Base-by-base conservation (phyloP, 352 stramenopile genomes). In the Phytophthora tentaculata region DNA sequence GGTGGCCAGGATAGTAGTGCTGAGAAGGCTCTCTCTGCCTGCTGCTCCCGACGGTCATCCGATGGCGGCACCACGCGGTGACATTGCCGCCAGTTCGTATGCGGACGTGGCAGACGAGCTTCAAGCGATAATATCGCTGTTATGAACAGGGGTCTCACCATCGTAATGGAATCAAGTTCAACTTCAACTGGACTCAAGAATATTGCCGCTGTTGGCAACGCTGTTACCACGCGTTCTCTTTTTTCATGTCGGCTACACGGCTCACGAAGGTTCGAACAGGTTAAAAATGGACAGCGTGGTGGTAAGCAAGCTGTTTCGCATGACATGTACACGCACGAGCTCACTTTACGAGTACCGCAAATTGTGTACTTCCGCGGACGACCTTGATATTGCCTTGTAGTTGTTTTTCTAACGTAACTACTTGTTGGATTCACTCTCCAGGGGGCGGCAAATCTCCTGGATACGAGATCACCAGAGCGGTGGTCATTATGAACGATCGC, bases 101-200 rank as follows among this genome's bases (percentile, higher is more conserved):
- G 63, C 49, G 63, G 63, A 66, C 64, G 56, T 67, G 64, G 41
- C 51, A 61, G 45, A 44, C 52, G 48, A 32, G 20, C 44, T 54
- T 72, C 58, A 68, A 49, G 57, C 28, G 49, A 53, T 28, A 60
- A 22, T 28, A n/a, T 20, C 23, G 48, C 23, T 26, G 47, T 54
- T 52, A 32, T 57, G 29, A 58, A 58, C 37, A 24, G 20, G 28
- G 20, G 17, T 22, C 24, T 57, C 32, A 48, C 53, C 22, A 69
- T 69, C 61, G 35, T 48, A 32, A 17, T 52, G 32, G 60, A 64
- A 50, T 51, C 12, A 39, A 62, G 54, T 62, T 60, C 55, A 70
- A 52, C 23, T 62, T 71, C 44, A 48, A 48, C 57, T 62, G 51
- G 56, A 67, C 54, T 67, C 39, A 61, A 53, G 26, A 39, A 35